Evolutionary conservation across 805 yeast genomes (phyloP), one percentile per base, ranked within the genome.

Genomic region (Saccharomycopsis sp.): DNA sequence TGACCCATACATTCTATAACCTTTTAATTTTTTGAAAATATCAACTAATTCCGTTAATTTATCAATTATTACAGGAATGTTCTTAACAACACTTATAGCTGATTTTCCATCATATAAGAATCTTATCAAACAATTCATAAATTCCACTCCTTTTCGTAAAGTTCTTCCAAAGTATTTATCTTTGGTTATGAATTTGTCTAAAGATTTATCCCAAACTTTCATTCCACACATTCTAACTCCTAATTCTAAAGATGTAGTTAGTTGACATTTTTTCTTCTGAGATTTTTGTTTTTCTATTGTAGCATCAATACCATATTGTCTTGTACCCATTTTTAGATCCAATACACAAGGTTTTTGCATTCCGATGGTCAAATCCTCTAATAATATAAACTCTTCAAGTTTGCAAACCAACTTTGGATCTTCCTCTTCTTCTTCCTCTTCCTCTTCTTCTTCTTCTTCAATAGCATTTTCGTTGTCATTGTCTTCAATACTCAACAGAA

Each of bases 221-320:
- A 92, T 72, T 2, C 99, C 99, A 62, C 99, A 92, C 12, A 92
- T 74, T 40, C 99, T 67, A 1, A 87, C 95, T 6, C 99, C 99
- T 26, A 92, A 66, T 44, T 66, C 62, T 33, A 86, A 64, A 2
- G 92, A 79, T 0, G 97, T 89, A 0, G 97, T 89, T 41, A 66
- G 60, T 3, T 69, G 62, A 59, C 99, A 92, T 60, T 92, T 92
- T 40, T 67, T 67, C 26, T 84, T 62, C 61, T 92, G 98, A 1
- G 95, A 84, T 36, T 62, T 56, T 53, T 77, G 80, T 59, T 92
- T 92, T 36, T 75, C 62, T 12, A 61, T 57, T 4, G 69, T 67
- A 0, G 97, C 96, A 48, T 87, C 95, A n/a, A 89, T 80, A 8
- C 99, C 98, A 53, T 92, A 92, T 60, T 92, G 99, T 44, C 99